Conservation (phyloP, 192 early-diverging fungal genomes). For the Podila epicladia region DNA sequence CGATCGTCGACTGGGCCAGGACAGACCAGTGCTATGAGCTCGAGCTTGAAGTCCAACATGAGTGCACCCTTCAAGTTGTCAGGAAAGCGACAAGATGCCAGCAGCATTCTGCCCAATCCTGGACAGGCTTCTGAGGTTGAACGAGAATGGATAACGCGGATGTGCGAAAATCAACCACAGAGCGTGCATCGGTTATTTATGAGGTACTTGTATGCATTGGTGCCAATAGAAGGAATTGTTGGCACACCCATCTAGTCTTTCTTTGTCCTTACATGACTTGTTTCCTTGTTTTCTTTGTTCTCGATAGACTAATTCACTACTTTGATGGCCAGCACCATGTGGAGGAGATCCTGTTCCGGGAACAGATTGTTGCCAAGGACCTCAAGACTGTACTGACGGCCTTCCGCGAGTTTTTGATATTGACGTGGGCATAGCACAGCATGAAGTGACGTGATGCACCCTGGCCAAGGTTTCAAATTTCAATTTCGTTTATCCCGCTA, state of each 20-base stretch:
- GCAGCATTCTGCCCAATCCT: conserved; percentile 54
- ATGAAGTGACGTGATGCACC: no score
- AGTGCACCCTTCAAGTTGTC: conserved; percentile 22
- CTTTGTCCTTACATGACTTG: background rate
- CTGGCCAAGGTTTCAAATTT: no score
- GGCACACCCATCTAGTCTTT: background rate
- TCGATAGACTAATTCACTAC: conserved; percentile 72
- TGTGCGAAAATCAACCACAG: conserved; percentile 63
- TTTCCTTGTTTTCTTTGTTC: background rate
- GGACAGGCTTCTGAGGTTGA: conserved; percentile 58
- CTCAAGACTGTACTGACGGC: conserved; percentile 44
- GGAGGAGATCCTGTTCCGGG: conserved; percentile 75
- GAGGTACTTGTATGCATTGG: conserved; percentile 42
- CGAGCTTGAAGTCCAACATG: conserved; percentile 25
- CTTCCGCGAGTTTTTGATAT: conserved; percentile 37
- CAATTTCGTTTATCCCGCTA: background rate
- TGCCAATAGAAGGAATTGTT: background rate
- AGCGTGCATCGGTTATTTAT: conserved; percentile 66
- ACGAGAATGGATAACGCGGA: conserved; percentile 59
- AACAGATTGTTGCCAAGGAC: conserved; percentile 47
- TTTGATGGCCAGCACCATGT: conserved; percentile 81
- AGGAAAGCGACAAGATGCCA: conserved; percentile 40
- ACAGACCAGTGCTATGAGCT: conserved; percentile 14
- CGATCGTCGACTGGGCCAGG: conserved; percentile 32
- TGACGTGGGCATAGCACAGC: conserved; percentile 30